Evolutionary conservation across 2,329 filamentous ascomycete genomes (phyloP).

Genomic region (Xylariaceae sp.): DNA sequence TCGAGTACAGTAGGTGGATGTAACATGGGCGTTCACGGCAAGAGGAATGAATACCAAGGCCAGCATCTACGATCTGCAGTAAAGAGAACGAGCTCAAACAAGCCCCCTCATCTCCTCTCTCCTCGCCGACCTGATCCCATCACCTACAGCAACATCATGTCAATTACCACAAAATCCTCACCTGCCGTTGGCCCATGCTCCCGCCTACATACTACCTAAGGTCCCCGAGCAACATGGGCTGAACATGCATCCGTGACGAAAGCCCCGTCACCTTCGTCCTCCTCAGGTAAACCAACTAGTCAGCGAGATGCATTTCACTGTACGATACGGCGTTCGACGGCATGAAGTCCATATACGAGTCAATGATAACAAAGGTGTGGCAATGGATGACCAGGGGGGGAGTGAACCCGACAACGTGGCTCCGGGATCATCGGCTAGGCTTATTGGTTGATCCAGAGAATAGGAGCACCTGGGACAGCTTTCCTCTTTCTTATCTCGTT

Average conservation of each 20-base stretch:
- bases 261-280: not conserved
- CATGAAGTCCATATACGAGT: not conserved
- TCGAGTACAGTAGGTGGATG: not conserved
- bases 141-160: not conserved
- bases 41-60: not conserved
- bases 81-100: not conserved
- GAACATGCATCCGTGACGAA: not conserved
- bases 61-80: not conserved
- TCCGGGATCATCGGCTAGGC: slow-evolving; percentile 11
- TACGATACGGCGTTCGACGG: too few species aligned
- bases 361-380: slow-evolving; percentile 7
- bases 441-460: slow-evolving; percentile 9
- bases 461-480: not conserved
- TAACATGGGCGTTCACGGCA: not conserved
- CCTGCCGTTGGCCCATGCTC: not conserved
- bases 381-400: slow-evolving; percentile 9
- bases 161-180: not conserved
- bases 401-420: slow-evolving; percentile 19
- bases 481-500: not conserved
- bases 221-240: not conserved
- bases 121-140: not conserved
- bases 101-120: not conserved
- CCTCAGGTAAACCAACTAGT: not conserved
- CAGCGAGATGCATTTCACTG: not conserved
- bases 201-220: too few species aligned